Conservation (phyloP, 1,139 yeast genomes). For the Ashbya aceris region DNA sequence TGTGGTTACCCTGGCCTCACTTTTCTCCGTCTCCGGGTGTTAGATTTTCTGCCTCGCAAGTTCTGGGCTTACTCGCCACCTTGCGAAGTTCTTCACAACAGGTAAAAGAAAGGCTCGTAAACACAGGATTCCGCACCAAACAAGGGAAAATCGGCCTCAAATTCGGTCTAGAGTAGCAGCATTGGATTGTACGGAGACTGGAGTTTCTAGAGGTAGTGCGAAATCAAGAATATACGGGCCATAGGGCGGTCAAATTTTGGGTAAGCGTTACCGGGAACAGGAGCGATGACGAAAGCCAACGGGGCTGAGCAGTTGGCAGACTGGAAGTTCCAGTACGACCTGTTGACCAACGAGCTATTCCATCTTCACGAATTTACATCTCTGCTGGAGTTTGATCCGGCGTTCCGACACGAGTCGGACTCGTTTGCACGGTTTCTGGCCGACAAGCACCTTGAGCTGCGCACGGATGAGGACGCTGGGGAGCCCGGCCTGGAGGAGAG, state of each 20-base stretch:
- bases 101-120: not conserved
- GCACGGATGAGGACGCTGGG: constrained; percentile 5
- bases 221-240: too few relatives aligned
- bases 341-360: constrained; percentile 35
- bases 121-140: too few relatives aligned
- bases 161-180: too few relatives aligned
- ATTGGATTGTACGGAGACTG: too few relatives aligned
- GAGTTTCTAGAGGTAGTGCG: too few relatives aligned
- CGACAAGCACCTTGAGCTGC: constrained; percentile 16
- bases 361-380: constrained; percentile 38
- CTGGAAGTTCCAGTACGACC: constrained; percentile 28
- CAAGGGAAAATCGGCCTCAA: too few relatives aligned
- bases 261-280: not conserved
- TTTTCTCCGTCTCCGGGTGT: not conserved
- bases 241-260: too few relatives aligned
- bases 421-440: constrained; percentile 24
- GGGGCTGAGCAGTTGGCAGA: constrained; percentile 23
- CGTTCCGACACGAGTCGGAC: constrained; percentile 19
- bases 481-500: constrained; percentile 5
- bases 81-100: not conserved
- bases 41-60: not conserved
- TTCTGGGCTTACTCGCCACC: constrained; percentile 2
- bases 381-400: constrained; percentile 32
- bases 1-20: too few relatives aligned
- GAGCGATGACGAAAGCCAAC: constrained; percentile 3